Conservation (phyloP, 768 basidiomycete genomes). For the Suillus occidentalis region DNA sequence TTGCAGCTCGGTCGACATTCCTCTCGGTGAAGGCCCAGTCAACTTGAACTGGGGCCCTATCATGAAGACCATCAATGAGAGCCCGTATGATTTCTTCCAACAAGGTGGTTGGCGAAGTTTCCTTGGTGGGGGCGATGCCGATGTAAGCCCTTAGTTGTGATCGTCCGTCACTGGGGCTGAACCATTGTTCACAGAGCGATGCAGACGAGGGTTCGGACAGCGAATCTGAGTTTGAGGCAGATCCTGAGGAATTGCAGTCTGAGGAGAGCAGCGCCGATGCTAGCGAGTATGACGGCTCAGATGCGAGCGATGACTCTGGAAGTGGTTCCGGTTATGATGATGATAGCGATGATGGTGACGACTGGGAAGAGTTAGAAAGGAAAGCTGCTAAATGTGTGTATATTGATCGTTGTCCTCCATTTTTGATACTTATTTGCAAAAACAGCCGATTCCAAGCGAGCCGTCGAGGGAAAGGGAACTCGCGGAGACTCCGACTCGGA, state of each 20-base stretch:
- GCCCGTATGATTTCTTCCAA: slow-evolving; percentile 92
- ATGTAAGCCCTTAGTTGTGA: slow-evolving; percentile 44
- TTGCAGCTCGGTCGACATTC: slow-evolving; percentile 92
- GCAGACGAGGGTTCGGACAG: slow-evolving; percentile 62
- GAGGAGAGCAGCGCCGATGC: slow-evolving; percentile 50
- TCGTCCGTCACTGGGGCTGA: slow-evolving; percentile 35
- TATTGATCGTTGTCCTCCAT: neutral
- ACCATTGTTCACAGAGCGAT: slow-evolving; percentile 47
- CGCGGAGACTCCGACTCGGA: slow-evolving; percentile 54
- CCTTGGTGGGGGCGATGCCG: slow-evolving; percentile 66
- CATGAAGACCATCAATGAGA: slow-evolving; percentile 98
- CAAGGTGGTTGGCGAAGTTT: slow-evolving; percentile 96
- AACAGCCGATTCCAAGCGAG: slow-evolving; percentile 52
- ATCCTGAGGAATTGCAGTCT: slow-evolving; percentile 42
- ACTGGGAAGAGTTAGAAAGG: slow-evolving; percentile 94
- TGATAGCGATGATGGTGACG: slow-evolving; percentile 78
- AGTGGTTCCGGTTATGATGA: slow-evolving; percentile 65
- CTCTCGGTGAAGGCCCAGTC: slow-evolving; percentile 92
- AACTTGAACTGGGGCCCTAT: slow-evolving; percentile 98
- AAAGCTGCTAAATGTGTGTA: slow-evolving; percentile 83
- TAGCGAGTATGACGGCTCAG: slow-evolving; percentile 54
- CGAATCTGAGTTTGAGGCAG: slow-evolving; percentile 67
- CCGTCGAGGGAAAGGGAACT: slow-evolving; percentile 37
- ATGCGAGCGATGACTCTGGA: slow-evolving; percentile 57
- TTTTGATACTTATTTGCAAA: slow-evolving; percentile 1